phyloP scores from a whole-genome alignment of 2,329 filamentous ascomycete genomes.

The Ceratocystis eucalypticola region DNA sequence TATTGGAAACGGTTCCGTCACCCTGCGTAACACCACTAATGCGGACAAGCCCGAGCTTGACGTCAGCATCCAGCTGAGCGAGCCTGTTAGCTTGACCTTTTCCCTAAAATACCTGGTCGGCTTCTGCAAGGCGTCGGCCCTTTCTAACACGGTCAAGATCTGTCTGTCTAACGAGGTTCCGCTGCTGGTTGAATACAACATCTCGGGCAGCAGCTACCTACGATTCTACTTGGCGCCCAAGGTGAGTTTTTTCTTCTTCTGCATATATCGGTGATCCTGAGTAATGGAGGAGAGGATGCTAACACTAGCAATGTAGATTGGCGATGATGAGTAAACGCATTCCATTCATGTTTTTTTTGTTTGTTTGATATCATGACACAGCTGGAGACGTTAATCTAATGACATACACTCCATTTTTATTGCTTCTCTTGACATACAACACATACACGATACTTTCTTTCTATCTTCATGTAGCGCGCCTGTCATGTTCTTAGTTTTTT shows the following conservation, averaged over 20 bases:
- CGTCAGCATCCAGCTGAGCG: conserved; percentile 77
- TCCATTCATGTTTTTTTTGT: conserved; percentile 7
- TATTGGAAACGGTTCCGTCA: conserved; percentile 90
- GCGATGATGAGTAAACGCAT: conserved; percentile 24
- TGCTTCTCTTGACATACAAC: not conserved
- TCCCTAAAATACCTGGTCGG: conserved; percentile 99
- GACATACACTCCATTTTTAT: not conserved
- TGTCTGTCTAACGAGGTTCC: conserved; percentile 94
- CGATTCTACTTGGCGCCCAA: conserved; percentile 97
- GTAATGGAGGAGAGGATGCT: not conserved
- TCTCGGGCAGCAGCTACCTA: conserved; percentile 73
- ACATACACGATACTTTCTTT: not conserved
- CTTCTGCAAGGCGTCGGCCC: conserved; percentile 92
- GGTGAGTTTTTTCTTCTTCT: conserved; percentile 40
- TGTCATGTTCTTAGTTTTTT: not conserved
- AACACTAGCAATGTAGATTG: conserved; percentile 21
- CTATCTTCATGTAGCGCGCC: not conserved
- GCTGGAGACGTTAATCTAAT: conserved; percentile 6
- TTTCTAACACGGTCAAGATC: conserved; percentile 74
- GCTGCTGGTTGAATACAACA: conserved; percentile 79
- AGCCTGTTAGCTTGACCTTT: conserved; percentile 90
- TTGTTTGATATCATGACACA: conserved; percentile 18
- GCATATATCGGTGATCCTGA: not conserved
- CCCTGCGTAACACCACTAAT: conserved; percentile 74
- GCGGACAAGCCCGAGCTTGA: conserved; percentile 79